Evolutionary conservation across 352 stramenopile genomes (phyloP), one percentile per base, ranked within the genome.

Genomic region (Globisporangium radiosum): DNA sequence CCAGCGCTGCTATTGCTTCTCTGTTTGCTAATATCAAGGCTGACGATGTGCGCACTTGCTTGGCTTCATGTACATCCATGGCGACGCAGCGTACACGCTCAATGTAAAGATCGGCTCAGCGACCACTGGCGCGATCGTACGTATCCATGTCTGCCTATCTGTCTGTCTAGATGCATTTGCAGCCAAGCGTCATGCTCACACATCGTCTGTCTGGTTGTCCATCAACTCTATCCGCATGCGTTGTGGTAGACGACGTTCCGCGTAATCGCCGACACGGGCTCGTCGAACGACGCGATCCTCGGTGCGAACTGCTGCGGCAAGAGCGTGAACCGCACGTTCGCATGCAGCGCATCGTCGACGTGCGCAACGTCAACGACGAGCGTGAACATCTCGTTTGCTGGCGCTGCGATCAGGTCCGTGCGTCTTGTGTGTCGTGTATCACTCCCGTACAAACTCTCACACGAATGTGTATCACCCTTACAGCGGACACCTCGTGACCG

Each of bases 181-280:
- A 25, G 25, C 25, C 25, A 25, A 25, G 25, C 25, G 25, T 25
- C 25, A 25, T 25, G 1, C 33, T 7, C 25, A 15, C 44, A 9
- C 36, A 47, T 33, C 25, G 25, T 33, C 25, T 33, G 25, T 33
- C 25, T 33, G 25, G 25, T 33, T 33, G 25, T 33, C 25, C 25
- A 33, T 33, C 25, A 33, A 33, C 25, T 33, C 25, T 33, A 33
- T 33, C 25, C 25, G 25, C 43, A 38, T 45, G 7, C 36, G 47
- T 1, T 33, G 33, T 14, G 33, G 51, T 17, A 90, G 81, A 88
- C 87, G n/a, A 72, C 71, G 4, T 94, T 90, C 54, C 73, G 75
- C 47, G 55, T 94, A 13, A 88, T 94, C 45, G 76, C 81, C 50
- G 85, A 94, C 68, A 94, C 85, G 0, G 85, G 85, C 2, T 94